Evolutionary conservation across 2,329 filamentous ascomycete species (phyloP).

Genomic region (Didymella exigua): DNA sequence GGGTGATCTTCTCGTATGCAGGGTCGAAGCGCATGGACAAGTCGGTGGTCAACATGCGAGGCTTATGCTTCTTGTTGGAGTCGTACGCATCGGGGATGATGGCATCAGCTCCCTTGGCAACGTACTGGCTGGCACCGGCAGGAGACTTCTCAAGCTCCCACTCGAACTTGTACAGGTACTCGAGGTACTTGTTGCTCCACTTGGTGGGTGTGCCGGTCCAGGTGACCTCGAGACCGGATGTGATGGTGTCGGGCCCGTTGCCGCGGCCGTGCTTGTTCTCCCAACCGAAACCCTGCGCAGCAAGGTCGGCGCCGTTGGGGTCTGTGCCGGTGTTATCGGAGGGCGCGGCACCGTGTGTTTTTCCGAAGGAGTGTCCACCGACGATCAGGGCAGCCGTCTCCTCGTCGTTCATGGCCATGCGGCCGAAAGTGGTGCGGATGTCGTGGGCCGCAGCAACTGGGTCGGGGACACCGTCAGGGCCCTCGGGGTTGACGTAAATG

Average conservation of each 20-base stretch:
- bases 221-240: constrained; percentile 76
- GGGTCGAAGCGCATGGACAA: constrained; percentile 74
- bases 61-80: constrained; percentile 71
- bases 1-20: constrained; percentile 75
- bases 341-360: constrained; percentile 76
- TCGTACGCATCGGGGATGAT: constrained; percentile 76
- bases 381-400: constrained; percentile 81
- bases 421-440: constrained; percentile 74
- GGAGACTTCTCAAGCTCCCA: constrained; percentile 79
- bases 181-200: constrained; percentile 76
- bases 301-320: constrained; percentile 68
- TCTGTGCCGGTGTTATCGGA: constrained; percentile 69
- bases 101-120: constrained; percentile 69
- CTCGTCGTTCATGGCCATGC: constrained; percentile 84
- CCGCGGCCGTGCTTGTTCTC: constrained; percentile 67
- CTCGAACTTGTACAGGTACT: constrained; percentile 78
- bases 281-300: constrained; percentile 76
- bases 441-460: constrained; percentile 71
- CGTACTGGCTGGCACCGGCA: constrained; percentile 77
- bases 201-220: constrained; percentile 78
- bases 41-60: constrained; percentile 79
- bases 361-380: constrained; percentile 79
- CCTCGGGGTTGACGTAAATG: constrained; percentile 81
- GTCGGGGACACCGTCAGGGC: constrained; percentile 74
- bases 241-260: constrained; percentile 75